Base-by-base conservation (phyloP, 139 green algal species). In the Chlamydomonas eustigma region DNA sequence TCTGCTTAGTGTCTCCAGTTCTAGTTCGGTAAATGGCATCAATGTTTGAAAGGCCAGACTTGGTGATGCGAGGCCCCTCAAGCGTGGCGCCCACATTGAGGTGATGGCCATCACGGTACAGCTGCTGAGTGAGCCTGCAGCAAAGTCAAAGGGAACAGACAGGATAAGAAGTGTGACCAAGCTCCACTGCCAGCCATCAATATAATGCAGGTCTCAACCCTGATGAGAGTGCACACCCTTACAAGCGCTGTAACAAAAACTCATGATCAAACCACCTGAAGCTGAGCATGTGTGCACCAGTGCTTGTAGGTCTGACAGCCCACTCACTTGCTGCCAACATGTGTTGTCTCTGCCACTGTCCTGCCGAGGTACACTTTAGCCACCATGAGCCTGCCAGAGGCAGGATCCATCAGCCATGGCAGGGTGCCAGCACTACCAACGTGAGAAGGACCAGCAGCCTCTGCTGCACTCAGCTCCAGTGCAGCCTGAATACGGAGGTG, bases 351-450 rank as follows among this genome's bases (percentile, higher is more conserved):
- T 3, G 68, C 58, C 6, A 51, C 31, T 1, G 75, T 85, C 2
- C 78, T 71, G 6, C 87, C 84, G 4, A 89, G 74, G 73, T 83
- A 87, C 18, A 79, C 82, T 66, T 88, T 89, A 50, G 83, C 81
- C 18, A 90, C 76, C 70, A 90, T 81, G 30, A 92, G 8, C 33
- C 84, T 64, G 1, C 77, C 77, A 2, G 51, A 39, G 0, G 37
- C 31, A 1, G 69, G 70, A 24, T 39, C 22, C 65, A n/a, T n/a
- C n/a, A n/a, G 63, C 38, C 63, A 22, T 22, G 63, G n/a, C n/a
- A 35, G n/a, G 63, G n/a, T 22, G 63, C n/a, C n/a, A 5, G 8
- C n/a, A 22, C n/a, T 70, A 37, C 24, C n/a, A 70, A 6, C 25
- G 6, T n/a, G n/a, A n/a, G 58, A 31, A 30, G 25, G 52, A 34